Base-by-base conservation (phyloP, 345 rosid genomes). In the Melaleuca quinquenervia region DNA sequence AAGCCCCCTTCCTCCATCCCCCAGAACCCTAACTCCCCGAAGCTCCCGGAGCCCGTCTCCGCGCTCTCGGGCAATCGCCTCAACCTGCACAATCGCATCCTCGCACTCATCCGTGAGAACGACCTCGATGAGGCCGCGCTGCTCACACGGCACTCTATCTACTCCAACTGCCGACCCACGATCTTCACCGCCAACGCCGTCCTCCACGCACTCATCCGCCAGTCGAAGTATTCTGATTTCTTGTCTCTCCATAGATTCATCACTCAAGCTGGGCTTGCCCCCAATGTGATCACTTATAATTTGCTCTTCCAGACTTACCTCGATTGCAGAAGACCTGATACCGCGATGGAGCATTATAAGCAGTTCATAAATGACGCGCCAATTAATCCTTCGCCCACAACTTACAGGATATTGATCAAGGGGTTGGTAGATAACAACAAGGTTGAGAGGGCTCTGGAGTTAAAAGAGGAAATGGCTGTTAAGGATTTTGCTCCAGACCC, bases 91-190 rank as follows among this genome's bases (percentile, higher is more conserved):
- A 97, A 95, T 82, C 92, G 90, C 29, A 97, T 96, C 87, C 88
- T 96, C 76, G 92, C 91, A 7, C 93, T 94, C 82, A 89, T 96
- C 84, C 93, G 98, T 15, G 91, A 92, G 86, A 94, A 97, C 49
- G 99, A 96, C 86, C 93, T 97, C 41, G 98, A 93, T 4, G 98
- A 97, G 90, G 99, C 99, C 7, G 97, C 98, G 1, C 90, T 97
- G 7, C 96, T 83, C 91, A 97, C 98, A 12, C 98, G 98, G 82
- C 98, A 96, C 88, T 97, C 99, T 24, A 91, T 96, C 29, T 97
- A 97, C 90, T 97, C 98, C 76, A 97, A 97, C 83, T 97, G 98
- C 91, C 92, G 96, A 6, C 99, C 99, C 12, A 92, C 99, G 26
- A 94, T 96, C 52, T 95, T 89, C 90, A 96, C 98, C 6, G 98